Evolutionary conservation across 352 stramenopile species (phyloP), one percentile per base, ranked within the genome.

Genomic region (Detonula confervacea): DNA sequence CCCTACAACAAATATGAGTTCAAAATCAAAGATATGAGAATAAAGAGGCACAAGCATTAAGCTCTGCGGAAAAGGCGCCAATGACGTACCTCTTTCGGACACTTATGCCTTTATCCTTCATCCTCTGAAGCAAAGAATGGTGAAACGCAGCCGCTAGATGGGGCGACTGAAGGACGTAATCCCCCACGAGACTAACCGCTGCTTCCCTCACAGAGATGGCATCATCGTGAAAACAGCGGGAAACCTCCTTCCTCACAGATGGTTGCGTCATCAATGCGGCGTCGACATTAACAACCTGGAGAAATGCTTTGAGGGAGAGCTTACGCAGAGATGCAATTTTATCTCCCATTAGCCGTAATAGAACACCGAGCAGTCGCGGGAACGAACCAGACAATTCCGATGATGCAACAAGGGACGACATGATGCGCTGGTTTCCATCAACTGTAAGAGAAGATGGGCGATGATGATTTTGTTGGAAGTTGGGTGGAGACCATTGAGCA

Each of bases 121-220:
- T 81, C 24, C 90, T 73, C 16, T 90, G 54, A 0, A 96, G 74
- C 12, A 96, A 83, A 8, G 88, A 64, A 9, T 55, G 25, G 59
- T 96, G 87, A 73, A 94, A 96, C 9, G 77, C 80, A 37, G 80
- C 79, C 22, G 91, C 90, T 73, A 95, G 47, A 55, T 80, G 83
- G 14, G 91, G 90, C 22, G 79, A 85, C 20, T 91, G 66, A 9
- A 95, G 44, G 12, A 93, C 88, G 66, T 93, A 96, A 4, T 80
- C 71, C 1, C 92, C 92, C 64, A 96, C 89, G 11, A 96, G 75
- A 33, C 81, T 86, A 3, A 96, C 81, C 4, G 89, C 87, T 22
- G 88, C 91, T 74, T 96, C 92, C 57, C 92, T 68, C 30, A 96
- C 92, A 35, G 87, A 93, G 29, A 93, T 95, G 0, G 90, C 80